Conservation (phyloP, 2,329 filamentous ascomycete genomes). For the Ascochyta clinopodiicola region DNA sequence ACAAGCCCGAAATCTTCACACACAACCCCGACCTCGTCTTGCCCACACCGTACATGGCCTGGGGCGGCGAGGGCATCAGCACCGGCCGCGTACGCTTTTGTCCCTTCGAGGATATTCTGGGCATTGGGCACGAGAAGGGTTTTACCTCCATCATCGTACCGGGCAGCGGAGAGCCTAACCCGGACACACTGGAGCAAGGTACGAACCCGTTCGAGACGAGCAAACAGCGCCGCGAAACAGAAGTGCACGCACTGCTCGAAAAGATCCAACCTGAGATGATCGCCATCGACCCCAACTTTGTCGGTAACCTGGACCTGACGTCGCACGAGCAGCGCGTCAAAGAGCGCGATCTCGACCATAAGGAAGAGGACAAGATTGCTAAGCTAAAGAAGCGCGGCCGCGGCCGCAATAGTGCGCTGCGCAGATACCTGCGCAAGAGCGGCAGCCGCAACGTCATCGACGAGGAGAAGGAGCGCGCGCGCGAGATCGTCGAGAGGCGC, state of each 20-base stretch:
- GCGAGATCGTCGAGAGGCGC: slow-evolving; percentile 78
- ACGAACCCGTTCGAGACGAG: slow-evolving; percentile 89
- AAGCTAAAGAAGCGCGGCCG: slow-evolving; percentile 77
- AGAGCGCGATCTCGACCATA: slow-evolving; percentile 80
- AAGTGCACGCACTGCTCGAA: slow-evolving; percentile 88
- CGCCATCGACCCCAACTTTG: slow-evolving; percentile 86
- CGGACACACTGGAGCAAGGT: slow-evolving; percentile 81
- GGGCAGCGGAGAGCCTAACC: slow-evolving; percentile 96
- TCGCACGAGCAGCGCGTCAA: slow-evolving; percentile 77
- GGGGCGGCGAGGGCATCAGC: slow-evolving; percentile 83
- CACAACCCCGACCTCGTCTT: slow-evolving; percentile 77
- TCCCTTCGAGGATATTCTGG: slow-evolving; percentile 91
- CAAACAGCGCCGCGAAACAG: slow-evolving; percentile 90
- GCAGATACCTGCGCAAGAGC: slow-evolving; percentile 91
- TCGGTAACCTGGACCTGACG: slow-evolving; percentile 84
- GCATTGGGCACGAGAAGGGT: slow-evolving; percentile 81
- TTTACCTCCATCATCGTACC: slow-evolving; percentile 92
- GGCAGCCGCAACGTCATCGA: slow-evolving; percentile 93
- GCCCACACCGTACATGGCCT: slow-evolving; percentile 88
- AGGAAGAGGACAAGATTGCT: slow-evolving; percentile 64
- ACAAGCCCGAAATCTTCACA: slow-evolving; percentile 82
- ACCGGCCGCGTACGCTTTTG: slow-evolving; percentile 90
- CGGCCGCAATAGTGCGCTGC: slow-evolving; percentile 87
- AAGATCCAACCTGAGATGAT: slow-evolving; percentile 98
- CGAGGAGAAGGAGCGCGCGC: slow-evolving; percentile 86